A percentile compares a stretch with the other conserved stretches of the same genome.
These are phyloP conservation scores for Umbellularia californica DNA, from an alignment of 164 flowering plant genomes.

Conservation along the genomic window DNA sequence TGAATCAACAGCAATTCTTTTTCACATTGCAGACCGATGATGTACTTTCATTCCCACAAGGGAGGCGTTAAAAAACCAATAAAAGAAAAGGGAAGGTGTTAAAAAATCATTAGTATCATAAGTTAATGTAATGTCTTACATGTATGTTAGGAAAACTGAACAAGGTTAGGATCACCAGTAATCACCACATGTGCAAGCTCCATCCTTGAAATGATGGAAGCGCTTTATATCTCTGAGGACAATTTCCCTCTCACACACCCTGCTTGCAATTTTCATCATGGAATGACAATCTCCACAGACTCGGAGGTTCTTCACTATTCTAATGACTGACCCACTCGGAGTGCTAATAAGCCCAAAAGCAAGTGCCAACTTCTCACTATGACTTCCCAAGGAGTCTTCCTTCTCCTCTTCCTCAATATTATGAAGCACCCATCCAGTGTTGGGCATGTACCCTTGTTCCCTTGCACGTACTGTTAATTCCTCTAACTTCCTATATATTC, in stretches of 20 bases:
- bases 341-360: constrained; percentile 44
- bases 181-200: constrained; percentile 48
- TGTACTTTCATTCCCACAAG: background rate
- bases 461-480: constrained; percentile 28
- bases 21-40: background rate
- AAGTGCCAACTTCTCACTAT: constrained; percentile 52
- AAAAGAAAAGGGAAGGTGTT: background rate
- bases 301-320: constrained; percentile 44
- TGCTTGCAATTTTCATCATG: constrained; percentile 40
- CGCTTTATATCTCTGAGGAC: constrained; percentile 48
- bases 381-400: constrained; percentile 46
- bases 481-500: constrained; percentile 31
- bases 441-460: constrained; percentile 38
- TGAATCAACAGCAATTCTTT: background rate
- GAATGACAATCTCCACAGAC: constrained; percentile 49
- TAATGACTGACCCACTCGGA: constrained; percentile 19
- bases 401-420: constrained; percentile 47
- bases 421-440: constrained; percentile 44
- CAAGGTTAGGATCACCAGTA: constrained; percentile 31
- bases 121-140: background rate
- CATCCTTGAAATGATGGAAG: constrained; percentile 47
- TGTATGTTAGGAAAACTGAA: background rate
- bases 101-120: background rate
- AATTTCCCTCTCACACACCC: constrained; percentile 36
- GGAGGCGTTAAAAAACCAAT: background rate